Percentiles rank a stretch among this genome's conserved stretches.
Evolutionary conservation across 2,329 filamentous ascomycete genomes (phyloP).

Genomic region (Nannizziopsis arthrosporioides): DNA sequence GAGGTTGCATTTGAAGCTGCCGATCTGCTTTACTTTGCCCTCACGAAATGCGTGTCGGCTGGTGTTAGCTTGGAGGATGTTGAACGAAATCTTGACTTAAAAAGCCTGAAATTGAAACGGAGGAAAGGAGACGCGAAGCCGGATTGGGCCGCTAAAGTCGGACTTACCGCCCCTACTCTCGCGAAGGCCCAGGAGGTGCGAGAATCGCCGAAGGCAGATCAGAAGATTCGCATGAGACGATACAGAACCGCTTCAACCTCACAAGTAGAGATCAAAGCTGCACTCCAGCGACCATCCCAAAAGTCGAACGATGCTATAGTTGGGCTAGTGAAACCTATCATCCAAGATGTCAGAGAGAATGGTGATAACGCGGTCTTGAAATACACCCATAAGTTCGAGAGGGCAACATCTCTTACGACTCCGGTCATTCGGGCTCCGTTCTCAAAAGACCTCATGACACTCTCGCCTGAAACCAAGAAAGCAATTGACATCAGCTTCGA

Average conservation of each 20-base stretch:
- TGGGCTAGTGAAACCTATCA: slow-evolving; percentile 80
- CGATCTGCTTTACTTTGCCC: slow-evolving; percentile 88
- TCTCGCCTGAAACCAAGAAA: slow-evolving; percentile 69
- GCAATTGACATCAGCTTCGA: slow-evolving; percentile 92
- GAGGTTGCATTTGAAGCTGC: slow-evolving; percentile 91
- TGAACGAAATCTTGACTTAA: slow-evolving; percentile 82
- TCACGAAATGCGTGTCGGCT: slow-evolving; percentile 75
- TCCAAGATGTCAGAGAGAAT: slow-evolving; percentile 68
- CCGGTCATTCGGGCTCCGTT: slow-evolving; percentile 87
- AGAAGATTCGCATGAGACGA: slow-evolving; percentile 69
- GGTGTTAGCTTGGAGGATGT: slow-evolving; percentile 82
- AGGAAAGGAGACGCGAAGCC: slow-evolving; percentile 89
- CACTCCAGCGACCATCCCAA: slow-evolving; percentile 79
- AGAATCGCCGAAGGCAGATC: slow-evolving; percentile 37
- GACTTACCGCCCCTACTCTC: slow-evolving; percentile 37
- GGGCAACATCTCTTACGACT: slow-evolving; percentile 78
- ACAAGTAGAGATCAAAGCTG: slow-evolving; percentile 55
- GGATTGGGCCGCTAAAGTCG: slow-evolving; percentile 76
- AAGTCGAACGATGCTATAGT: slow-evolving; percentile 90
- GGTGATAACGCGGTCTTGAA: slow-evolving; percentile 81
- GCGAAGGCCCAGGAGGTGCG: slow-evolving; percentile 18
- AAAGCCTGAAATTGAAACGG: slow-evolving; percentile 89
- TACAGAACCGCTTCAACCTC: slow-evolving; percentile 57
- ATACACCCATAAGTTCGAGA: slow-evolving; percentile 97
- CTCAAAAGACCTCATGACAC: slow-evolving; percentile 69